Conservation (phyloP, 208 protist species). For the Crithidia bombi region DNA sequence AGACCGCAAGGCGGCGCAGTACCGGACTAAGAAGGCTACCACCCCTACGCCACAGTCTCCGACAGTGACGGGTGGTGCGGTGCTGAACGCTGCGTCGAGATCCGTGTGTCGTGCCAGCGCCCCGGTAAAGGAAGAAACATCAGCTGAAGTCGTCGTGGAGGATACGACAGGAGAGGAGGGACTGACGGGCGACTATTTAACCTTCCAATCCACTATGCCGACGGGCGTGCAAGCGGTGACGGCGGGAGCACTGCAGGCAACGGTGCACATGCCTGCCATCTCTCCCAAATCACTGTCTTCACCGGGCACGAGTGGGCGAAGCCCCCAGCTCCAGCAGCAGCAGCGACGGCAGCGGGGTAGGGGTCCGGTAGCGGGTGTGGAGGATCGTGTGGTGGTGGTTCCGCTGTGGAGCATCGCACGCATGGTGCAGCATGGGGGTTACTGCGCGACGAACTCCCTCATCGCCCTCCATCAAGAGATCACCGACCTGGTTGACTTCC, state of each 20-base stretch:
- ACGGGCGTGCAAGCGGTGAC: conserved; percentile 16
- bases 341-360: not conserved
- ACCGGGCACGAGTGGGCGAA: not conserved
- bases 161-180: conserved; percentile 30
- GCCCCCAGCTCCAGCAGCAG: conserved; percentile 18
- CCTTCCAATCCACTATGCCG: conserved; percentile 27
- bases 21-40: not conserved
- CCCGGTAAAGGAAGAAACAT: not conserved
- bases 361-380: not conserved
- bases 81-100: not conserved
- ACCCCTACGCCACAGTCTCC: not conserved
- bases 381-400: conserved; percentile 21
- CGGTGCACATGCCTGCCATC: conserved; percentile 14
- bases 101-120: too few relatives aligned
- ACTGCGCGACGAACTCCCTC: conserved; percentile 49
- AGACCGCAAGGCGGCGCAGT: conserved; percentile 27
- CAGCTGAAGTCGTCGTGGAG: not conserved
- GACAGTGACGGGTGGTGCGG: not conserved
- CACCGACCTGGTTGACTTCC: conserved; percentile 79
- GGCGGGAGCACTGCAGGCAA: conserved; percentile 50
- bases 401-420: conserved; percentile 47
- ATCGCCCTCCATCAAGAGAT: conserved; percentile 88
- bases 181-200: conserved; percentile 62
- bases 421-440: conserved; percentile 53
- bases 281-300: not conserved